These are phyloP conservation scores for Neoascochyta sp. DNA, from an alignment of 2,329 filamentous ascomycete genomes.

Conservation along the genomic window DNA sequence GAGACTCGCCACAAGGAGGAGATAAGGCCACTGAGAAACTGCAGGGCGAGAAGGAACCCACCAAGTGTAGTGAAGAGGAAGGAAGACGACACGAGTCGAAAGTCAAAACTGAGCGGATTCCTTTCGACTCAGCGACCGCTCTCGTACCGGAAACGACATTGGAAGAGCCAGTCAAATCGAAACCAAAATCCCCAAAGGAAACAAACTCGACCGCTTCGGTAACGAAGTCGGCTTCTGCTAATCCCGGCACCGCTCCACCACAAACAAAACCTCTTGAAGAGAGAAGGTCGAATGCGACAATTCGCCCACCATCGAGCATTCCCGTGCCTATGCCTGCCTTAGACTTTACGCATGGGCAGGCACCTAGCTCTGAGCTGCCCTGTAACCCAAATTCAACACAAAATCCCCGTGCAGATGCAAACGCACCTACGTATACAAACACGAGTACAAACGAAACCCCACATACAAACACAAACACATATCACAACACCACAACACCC, in stretches of 20 bases:
- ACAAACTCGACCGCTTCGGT: no score
- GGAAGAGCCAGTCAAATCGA: no score
- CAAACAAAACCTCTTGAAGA: conserved; percentile 27
- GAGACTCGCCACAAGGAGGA: conserved; percentile 11
- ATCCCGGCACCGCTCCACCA: conserved; percentile 2
- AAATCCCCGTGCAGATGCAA: not conserved
- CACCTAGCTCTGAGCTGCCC: no score
- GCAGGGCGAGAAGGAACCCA: conserved; percentile 25
- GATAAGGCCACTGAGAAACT: conserved; percentile 21
- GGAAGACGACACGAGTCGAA: conserved; percentile 10
- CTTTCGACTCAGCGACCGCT: no score
- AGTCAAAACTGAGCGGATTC: no score
- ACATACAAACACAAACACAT: conserved; percentile 2
- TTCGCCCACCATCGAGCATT: conserved; percentile 26
- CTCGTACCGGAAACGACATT: no score
- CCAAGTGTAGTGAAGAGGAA: conserved; percentile 16
- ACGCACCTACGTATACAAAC: not conserved
- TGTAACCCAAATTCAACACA: no score
- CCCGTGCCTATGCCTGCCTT: conserved; percentile 8
- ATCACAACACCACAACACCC: conserved; percentile 5
- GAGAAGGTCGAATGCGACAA: conserved; percentile 30
- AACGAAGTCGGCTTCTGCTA: no score
- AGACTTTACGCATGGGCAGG: no score
- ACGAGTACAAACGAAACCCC: not conserved
- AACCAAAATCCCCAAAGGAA: no score